Conservation (phyloP, 2,329 filamentous ascomycete species). For the Colletotrichum chlorophyti region DNA sequence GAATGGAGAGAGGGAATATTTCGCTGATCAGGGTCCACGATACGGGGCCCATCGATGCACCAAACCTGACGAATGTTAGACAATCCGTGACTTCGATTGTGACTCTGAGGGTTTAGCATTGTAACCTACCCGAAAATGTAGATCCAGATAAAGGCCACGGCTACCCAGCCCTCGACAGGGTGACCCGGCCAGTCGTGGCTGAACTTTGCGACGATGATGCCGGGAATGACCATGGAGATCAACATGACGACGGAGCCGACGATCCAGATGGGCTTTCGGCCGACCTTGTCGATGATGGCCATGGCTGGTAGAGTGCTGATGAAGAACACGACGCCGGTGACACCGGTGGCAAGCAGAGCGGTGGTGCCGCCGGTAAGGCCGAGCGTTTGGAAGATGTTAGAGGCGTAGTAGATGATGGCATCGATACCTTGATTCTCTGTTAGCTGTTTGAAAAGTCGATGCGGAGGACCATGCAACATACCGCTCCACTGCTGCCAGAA, state of each 20-base stretch:
- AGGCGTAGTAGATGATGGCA: constrained; percentile 52
- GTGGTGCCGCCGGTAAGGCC: constrained; percentile 66
- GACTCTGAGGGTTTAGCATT: too few species aligned
- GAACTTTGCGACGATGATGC: constrained; percentile 47
- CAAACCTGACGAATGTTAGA: constrained; percentile 34
- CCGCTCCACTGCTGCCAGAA: constrained; percentile 53
- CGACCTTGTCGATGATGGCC: constrained; percentile 46
- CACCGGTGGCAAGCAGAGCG: constrained; percentile 65
- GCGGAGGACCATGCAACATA: too few species aligned
- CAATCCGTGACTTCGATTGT: too few species aligned
- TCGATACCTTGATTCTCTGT: too few species aligned
- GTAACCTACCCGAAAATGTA: constrained; percentile 30
- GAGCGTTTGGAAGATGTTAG: constrained; percentile 69
- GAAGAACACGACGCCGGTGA: constrained; percentile 64
- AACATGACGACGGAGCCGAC: constrained; percentile 47
- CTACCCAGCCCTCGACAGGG: constrained; percentile 44
- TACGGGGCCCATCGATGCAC: constrained; percentile 40
- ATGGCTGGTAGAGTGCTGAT: constrained; percentile 40
- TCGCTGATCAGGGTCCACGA: constrained; percentile 44
- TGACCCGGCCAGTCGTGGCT: constrained; percentile 44
- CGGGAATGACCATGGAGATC: constrained; percentile 45
- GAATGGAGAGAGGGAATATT: constrained; percentile 45
- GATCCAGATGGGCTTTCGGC: constrained; percentile 46
- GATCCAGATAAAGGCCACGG: constrained; percentile 42
- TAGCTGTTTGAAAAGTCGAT: too few species aligned